A percentile compares a stretch with the other conserved stretches of the same genome.
Conservation (phyloP, 495 filamentous ascomycete species). For the Neurospora sp. region DNA sequence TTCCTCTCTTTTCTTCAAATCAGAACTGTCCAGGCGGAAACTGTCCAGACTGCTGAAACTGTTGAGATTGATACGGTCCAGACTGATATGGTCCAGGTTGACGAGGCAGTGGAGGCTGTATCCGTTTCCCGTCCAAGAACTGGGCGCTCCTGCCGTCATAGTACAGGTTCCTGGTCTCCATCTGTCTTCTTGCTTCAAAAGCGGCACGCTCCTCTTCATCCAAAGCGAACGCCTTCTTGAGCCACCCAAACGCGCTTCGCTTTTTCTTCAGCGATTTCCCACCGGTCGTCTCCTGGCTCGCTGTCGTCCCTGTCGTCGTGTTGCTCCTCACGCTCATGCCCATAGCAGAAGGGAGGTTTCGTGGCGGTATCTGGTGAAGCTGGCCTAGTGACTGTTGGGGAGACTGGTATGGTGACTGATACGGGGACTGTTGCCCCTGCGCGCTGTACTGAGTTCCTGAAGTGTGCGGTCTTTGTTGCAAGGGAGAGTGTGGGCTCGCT, state of each 20-base stretch:
- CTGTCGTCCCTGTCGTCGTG: constrained; percentile 23
- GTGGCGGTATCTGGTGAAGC: constrained; percentile 20
- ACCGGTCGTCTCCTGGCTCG: constrained; percentile 4
- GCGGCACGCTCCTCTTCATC: constrained; percentile 45
- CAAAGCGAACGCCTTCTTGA: constrained; percentile 47
- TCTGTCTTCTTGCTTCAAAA: constrained; percentile 36
- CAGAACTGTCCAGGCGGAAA: background rate
- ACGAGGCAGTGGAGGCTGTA: constrained; percentile 5
- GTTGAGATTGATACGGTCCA: background rate
- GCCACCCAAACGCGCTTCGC: constrained; percentile 48
- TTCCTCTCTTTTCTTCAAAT: background rate
- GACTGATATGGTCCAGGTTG: background rate
- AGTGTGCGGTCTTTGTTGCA: constrained; percentile 47
- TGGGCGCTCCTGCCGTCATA: constrained; percentile 30
- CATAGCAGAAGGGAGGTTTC: constrained; percentile 38
- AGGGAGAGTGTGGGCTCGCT: constrained; percentile 44
- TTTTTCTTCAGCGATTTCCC: constrained; percentile 44
- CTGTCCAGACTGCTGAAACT: background rate
- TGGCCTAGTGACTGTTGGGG: constrained; percentile 6
- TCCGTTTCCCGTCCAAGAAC: constrained; percentile 35
- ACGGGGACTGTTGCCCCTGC: background rate
- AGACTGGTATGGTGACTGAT: background rate
- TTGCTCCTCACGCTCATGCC: constrained; percentile 43
- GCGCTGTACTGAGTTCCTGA: constrained; percentile 19
- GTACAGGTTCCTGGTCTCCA: constrained; percentile 30